Evolutionary conservation across 2,329 filamentous ascomycete species (phyloP).

Genomic region (Thelonectria rubi): DNA sequence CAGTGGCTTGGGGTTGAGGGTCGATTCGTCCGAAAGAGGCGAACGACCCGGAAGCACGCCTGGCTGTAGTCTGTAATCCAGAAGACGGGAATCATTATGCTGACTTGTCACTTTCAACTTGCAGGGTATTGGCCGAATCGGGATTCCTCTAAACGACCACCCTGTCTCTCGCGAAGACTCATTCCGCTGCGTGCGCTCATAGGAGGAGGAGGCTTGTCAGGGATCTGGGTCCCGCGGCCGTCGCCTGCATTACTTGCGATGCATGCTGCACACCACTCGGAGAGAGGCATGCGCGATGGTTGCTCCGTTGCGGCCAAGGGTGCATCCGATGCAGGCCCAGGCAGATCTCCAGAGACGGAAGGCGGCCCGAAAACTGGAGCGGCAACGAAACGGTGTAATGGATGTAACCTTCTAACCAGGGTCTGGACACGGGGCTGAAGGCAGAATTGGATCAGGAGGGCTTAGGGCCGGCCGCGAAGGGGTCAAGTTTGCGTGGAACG

Average conservation of each 20-base stretch:
- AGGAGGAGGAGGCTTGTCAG: neutral
- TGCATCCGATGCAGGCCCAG: conserved; percentile 12
- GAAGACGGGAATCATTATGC: conserved; percentile 26
- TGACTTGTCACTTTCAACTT: conserved; percentile 36
- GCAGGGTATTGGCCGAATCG: conserved; percentile 68
- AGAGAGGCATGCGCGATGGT: neutral
- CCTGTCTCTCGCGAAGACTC: conserved; percentile 23
- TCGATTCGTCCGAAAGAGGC: conserved; percentile 13
- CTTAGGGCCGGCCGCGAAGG: neutral
- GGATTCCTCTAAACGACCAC: conserved; percentile 61
- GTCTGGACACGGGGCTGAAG: conserved; percentile 11
- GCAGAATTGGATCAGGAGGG: conserved; percentile 1
- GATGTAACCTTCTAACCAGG: conserved; percentile 21
- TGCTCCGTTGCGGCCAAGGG: conserved; percentile 11
- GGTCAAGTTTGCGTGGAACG: neutral
- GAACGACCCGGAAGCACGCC: conserved; percentile 3
- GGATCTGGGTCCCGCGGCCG: neutral
- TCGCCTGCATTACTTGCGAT: neutral
- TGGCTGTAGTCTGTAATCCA: neutral
- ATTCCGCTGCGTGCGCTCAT: conserved; percentile 21
- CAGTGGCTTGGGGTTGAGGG: conserved; percentile 35
- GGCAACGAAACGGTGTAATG: conserved; percentile 22
- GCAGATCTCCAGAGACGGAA: conserved; percentile 12
- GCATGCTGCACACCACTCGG: neutral
- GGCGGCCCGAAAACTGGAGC: conserved; percentile 28